Conservation (phyloP, 1,139 yeast species). For the Debaryomyces psychrophilus region DNA sequence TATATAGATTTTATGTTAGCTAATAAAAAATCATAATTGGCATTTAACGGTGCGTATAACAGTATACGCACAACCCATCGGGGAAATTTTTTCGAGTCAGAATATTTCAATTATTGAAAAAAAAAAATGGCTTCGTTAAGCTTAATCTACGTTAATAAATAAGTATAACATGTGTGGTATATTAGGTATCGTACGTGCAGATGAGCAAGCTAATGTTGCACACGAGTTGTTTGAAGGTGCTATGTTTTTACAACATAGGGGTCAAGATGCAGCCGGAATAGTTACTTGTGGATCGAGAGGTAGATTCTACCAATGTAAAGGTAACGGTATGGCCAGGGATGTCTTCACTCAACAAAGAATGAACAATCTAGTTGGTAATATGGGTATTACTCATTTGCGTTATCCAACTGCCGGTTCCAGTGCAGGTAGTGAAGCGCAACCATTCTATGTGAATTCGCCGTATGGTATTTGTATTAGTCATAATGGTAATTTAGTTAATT, state of each 20-base stretch:
- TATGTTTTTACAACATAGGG: slow-evolving; percentile 92
- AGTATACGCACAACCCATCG: slow-evolving; percentile 8
- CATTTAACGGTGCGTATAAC: not conserved
- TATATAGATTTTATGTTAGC: slow-evolving; percentile 4
- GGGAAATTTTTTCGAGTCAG: slow-evolving; percentile 5
- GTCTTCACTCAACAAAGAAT: slow-evolving; percentile 87
- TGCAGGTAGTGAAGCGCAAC: slow-evolving; percentile 97
- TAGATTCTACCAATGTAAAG: slow-evolving; percentile 94
- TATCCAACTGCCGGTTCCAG: slow-evolving; percentile 99
- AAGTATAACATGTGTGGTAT: slow-evolving; percentile 86
- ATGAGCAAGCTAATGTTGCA: slow-evolving; percentile 73
- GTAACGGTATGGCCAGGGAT: slow-evolving; percentile 98
- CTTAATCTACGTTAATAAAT: not conserved
- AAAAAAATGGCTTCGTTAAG: not conserved
- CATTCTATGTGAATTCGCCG: slow-evolving; percentile 96
- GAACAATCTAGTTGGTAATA: slow-evolving; percentile 80
- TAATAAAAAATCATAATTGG: slow-evolving; percentile 8
- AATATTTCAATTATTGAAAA: not conserved
- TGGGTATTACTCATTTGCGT: slow-evolving; percentile 94
- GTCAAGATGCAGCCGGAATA: slow-evolving; percentile 99
- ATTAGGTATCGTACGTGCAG: slow-evolving; percentile 82
- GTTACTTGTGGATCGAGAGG: slow-evolving; percentile 96
- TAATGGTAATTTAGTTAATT: slow-evolving; percentile 93
- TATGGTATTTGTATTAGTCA: slow-evolving; percentile 90
- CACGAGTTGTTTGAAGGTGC: slow-evolving; percentile 93